Conservation (phyloP, 768 basidiomycete genomes). For the Termitomyces sp. region DNA sequence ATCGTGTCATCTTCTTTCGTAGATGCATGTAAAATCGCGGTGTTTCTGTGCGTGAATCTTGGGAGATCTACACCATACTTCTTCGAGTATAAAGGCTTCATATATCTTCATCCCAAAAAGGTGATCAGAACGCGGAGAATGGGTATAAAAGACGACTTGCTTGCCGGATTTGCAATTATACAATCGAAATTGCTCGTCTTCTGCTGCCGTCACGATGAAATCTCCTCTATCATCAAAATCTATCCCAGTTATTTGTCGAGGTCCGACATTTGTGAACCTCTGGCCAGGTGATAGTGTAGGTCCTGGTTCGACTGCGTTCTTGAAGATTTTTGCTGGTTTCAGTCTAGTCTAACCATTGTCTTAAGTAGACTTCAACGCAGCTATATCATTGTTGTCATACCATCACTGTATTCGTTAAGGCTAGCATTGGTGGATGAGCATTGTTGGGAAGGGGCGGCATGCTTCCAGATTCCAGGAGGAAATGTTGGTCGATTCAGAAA, state of each 20-base stretch:
- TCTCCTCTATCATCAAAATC: constrained; percentile 91
- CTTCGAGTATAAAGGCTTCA: constrained; percentile 82
- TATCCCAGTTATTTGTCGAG: constrained; percentile 80
- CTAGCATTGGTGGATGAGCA: constrained; percentile 28
- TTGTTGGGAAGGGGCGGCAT: constrained; percentile 38
- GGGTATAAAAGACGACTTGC: constrained; percentile 50
- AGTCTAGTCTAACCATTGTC: constrained; percentile 49
- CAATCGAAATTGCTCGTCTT: constrained; percentile 89
- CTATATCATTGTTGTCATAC: constrained; percentile 25
- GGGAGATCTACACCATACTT: constrained; percentile 97
- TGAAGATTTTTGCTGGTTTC: constrained; percentile 89
- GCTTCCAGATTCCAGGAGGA: neutral
- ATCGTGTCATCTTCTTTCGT: constrained; percentile 95
- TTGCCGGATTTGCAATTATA: constrained; percentile 90
- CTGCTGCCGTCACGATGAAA: constrained; percentile 76
- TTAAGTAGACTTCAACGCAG: constrained; percentile 6
- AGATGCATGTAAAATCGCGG: constrained; percentile 81
- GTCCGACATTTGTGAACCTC: constrained; percentile 37
- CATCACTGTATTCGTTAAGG: constrained; percentile 46
- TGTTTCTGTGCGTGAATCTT: constrained; percentile 89
- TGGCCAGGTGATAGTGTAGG: constrained; percentile 40
- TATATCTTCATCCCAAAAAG: constrained; percentile 39
- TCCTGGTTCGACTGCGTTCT: constrained; percentile 61
- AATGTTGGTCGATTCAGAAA: neutral
- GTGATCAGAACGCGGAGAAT: constrained; percentile 14